Evolutionary conservation across 169 alveolate genomes (phyloP).

Genomic region (Plasmodium falciparum): DNA sequence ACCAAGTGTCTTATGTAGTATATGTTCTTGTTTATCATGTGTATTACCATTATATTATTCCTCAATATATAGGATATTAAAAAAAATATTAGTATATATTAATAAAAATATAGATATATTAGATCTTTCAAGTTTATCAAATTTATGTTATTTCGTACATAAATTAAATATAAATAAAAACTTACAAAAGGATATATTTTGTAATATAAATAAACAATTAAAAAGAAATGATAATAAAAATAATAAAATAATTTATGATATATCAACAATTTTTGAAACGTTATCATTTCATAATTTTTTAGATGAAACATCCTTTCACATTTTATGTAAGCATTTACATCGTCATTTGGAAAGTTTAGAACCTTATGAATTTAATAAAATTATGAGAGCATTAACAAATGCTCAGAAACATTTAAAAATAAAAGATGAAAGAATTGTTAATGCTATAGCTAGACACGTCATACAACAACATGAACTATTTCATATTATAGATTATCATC

Average conservation of each 20-base stretch:
- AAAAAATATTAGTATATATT: conserved; percentile 60
- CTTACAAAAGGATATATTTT: conserved; percentile 46
- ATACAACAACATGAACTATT: conserved; percentile 77
- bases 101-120: conserved; percentile 4
- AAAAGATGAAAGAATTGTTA: conserved; percentile 74
- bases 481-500: conserved; percentile 80
- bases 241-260: conserved; percentile 73
- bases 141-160: conserved; percentile 75
- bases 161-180: conserved; percentile 35
- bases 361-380: conserved; percentile 85
- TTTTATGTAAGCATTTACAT: conserved; percentile 81
- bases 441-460: conserved; percentile 79
- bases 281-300: conserved; percentile 73
- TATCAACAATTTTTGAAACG: conserved; percentile 79
- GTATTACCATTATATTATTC: conserved; percentile 64
- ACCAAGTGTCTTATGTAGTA: conserved; percentile 49
- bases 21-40: conserved; percentile 38
- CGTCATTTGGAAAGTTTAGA: conserved; percentile 82
- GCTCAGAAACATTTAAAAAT: conserved; percentile 33
- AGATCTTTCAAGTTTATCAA: conserved; percentile 55
- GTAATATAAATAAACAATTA: conserved; percentile 30
- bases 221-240: conserved; percentile 41
- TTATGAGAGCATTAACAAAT: conserved; percentile 80
- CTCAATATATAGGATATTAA: conserved; percentile 68
- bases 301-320: conserved; percentile 77